Evolutionary conservation across 2,329 filamentous ascomycete species (phyloP), one percentile per base, ranked within the genome.

Genomic region (Cercospora sp.): DNA sequence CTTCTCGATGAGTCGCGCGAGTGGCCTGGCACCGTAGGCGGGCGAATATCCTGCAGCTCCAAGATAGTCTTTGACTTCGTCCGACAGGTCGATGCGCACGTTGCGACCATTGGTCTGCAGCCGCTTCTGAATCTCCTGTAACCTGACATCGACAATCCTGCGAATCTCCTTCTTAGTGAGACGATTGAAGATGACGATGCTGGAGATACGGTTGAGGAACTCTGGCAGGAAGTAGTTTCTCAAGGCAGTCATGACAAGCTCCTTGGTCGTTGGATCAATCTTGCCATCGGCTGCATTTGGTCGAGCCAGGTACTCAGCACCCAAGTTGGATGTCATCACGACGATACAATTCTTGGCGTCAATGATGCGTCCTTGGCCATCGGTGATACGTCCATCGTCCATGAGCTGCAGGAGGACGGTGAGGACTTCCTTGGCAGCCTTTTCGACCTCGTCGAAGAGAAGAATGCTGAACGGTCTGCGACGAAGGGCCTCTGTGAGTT

Each of bases 341-440:
- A 99, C 94, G 74, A 99, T 98, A 79, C 94, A 98, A 86, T 99
- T 99, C 82, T 90, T 93, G 69, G 94, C 95, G 76, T 99, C 95
- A 65, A 99, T 89, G 61, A 97, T 86, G 79, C 95, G 89, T 78
- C 95, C 95, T 87, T 98, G 96, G 59, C 95, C 95, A 78, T 99
- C 95, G 13, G 95, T 99, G 81, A 99, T 98, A 76, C 95, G 93
- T 32, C 95, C 95, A 77, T 99, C 95, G 77, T 99, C 95, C 93
- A 99, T 98, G 77, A 99, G 92, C 81, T 99, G 95, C n/a, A 99
- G 88, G 43, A 99, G 88, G 16, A 99, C 95, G 0, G 95, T 99
- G 53, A 99, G 85, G 1, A 99, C 89, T 82, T 99, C 95, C 84
- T 99, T 99, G 70, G 95, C 95, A 1, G 95, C 94, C 85, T 99